These are phyloP conservation scores for Saccharum officinarum DNA, from an alignment of 176 grass and related monocot species.

Conservation along the genomic window DNA sequence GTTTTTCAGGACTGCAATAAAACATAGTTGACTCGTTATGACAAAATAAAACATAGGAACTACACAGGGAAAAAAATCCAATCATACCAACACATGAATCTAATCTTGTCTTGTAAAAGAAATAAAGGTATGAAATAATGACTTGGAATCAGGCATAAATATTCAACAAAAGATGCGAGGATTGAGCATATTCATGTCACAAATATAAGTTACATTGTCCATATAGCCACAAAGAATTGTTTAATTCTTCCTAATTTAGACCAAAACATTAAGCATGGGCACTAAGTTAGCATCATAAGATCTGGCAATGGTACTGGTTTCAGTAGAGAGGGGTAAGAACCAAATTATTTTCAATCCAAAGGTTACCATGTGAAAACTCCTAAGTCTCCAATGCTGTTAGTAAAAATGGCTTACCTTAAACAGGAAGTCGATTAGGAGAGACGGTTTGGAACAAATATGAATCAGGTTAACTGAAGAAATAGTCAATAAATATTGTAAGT, in stretches of 20 bases:
- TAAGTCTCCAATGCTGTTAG: not conserved
- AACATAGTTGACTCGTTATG: not conserved
- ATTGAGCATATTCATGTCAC: not conserved
- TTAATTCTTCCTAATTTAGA: not conserved
- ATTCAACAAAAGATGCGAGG: not conserved
- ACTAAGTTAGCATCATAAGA: not conserved
- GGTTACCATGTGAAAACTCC: not conserved
- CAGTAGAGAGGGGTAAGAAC: not conserved
- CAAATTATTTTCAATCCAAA: slow-evolving; percentile 16
- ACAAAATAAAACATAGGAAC: not conserved
- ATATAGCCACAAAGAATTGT: not conserved
- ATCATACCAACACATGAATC: not conserved
- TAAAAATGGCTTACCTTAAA: not conserved
- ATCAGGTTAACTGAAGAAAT: not conserved
- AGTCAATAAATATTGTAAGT: slow-evolving; percentile 9
- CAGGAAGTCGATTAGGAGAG: not conserved
- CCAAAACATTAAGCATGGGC: not conserved
- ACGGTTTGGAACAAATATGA: slow-evolving; percentile 21
- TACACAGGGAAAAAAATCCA: not conserved
- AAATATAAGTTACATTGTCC: not conserved
- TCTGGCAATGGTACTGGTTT: not conserved
- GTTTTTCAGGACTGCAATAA: slow-evolving; percentile 1
- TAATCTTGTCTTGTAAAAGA: not conserved
- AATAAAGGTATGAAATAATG: not conserved
- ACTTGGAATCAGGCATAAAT: not conserved